Conservation (phyloP, 2,329 filamentous ascomycete genomes). For the Colletotrichum salicis region DNA sequence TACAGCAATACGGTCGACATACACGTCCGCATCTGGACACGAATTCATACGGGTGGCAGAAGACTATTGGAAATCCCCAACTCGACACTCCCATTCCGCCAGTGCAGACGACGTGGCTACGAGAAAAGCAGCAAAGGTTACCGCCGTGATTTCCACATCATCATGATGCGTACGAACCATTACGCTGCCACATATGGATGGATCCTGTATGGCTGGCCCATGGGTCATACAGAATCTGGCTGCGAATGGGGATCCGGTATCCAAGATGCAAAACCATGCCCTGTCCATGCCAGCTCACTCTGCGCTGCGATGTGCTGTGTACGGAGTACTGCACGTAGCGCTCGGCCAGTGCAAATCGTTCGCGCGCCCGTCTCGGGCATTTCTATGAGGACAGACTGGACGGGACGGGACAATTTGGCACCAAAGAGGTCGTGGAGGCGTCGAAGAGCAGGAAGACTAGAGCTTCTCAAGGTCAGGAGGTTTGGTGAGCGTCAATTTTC, state of each 20-base stretch:
- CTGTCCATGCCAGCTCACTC: not conserved
- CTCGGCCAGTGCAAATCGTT: not conserved
- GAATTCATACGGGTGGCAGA: conserved; percentile 8
- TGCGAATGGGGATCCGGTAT: not conserved
- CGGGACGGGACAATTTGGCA: not conserved
- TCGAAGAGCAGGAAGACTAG: not conserved
- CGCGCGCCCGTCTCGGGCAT: conserved; percentile 29
- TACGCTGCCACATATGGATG: not conserved
- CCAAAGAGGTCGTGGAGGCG: not conserved
- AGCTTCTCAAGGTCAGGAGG: not conserved
- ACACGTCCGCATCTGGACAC: conserved; percentile 20
- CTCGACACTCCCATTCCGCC: not conserved
- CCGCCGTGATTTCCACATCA: conserved; percentile 27
- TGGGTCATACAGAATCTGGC: not conserved
- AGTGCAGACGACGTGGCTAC: conserved; percentile 6
- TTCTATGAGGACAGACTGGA: conserved; percentile 7
- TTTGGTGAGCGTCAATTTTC: not conserved
- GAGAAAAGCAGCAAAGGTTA: not conserved
- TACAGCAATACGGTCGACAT: not conserved
- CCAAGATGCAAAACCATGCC: not conserved
- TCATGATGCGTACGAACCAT: conserved; percentile 1
- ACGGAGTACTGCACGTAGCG: not conserved
- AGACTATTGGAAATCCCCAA: not conserved
- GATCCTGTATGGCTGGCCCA: not conserved
- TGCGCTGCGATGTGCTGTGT: conserved; percentile 6